Base-by-base conservation (phyloP, 2,329 filamentous ascomycete species). In the Aspergillus sp. region DNA sequence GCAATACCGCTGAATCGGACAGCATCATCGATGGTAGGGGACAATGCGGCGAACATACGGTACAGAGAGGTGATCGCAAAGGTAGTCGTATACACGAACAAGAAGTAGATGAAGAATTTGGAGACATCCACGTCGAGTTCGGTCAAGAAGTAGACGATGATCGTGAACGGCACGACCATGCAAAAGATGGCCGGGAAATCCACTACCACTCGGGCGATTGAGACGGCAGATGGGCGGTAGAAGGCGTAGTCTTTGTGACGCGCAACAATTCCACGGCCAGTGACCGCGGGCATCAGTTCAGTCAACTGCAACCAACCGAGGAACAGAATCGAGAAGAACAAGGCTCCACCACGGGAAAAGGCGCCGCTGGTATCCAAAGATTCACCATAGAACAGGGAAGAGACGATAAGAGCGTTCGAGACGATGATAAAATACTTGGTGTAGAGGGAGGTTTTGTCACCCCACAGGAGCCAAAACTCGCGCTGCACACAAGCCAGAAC, bases 351-450 rank as follows among this genome's bases (percentile, higher is more conserved):
- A 59, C 85, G 78, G 4, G 79, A 74, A 67, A 88, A 88, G 11
- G 84, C 81, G 32, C 85, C 85, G 38, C 74, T 77, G 1, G 84
- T 86, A 60, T 82, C 76, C 4, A 79, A 62, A 0, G 81, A 73
- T 64, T 86, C 77, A 11, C 83, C 88, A 62, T 91, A 89, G 72
- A 94, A 94, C 16, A 94, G 77, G 2, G 87, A 89, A 1, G 88
- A 87, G 49, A 92, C 86, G 56, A 95, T 89, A 9, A 95, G 78
- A 50, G 73, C 82, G 67, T 89, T 89, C 52, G 86, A 81, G 52
- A 93, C 72, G 62, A 91, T 88, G 66, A 91, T 90, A 71, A 91
- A 88, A 54, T 88, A 80, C 60, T 93, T 94, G 38, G 88, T 93
- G 68, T 85, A 87, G 1, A 94, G 78, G 0, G 88, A 87, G 1